Evolutionary conservation across 139 green algal species (phyloP).

Genomic region (Tetradesmus obliquus): DNA sequence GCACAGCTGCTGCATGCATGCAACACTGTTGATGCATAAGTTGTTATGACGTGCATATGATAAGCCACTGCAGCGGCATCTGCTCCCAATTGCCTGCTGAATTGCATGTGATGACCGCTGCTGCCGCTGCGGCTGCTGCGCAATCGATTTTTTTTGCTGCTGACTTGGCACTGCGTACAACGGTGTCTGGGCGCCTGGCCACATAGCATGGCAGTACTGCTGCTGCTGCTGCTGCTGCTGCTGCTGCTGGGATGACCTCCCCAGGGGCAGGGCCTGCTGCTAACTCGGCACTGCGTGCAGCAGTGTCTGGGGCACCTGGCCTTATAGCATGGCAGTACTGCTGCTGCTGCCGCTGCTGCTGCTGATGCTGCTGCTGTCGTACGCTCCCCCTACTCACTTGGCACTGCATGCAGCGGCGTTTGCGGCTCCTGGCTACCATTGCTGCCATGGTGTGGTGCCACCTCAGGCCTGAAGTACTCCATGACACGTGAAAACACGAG

Average conservation of each 20-base stretch:
- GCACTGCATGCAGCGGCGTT: neutral
- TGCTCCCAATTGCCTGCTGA: too few relatives aligned
- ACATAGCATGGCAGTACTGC: neutral
- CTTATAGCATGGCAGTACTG: neutral
- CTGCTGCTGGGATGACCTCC: too few relatives aligned
- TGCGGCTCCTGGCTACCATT: neutral
- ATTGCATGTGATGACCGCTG: too few relatives aligned
- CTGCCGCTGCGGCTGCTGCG: too few relatives aligned
- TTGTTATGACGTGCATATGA: too few relatives aligned
- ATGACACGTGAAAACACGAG: slow-evolving; percentile 45
- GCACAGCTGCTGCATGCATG: neutral
- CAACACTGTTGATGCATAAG: too few relatives aligned
- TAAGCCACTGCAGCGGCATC: too few relatives aligned
- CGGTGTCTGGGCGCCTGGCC: neutral
- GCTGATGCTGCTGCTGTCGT: neutral
- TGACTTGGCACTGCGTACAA: slow-evolving; percentile 35
- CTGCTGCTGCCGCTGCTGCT: neutral
- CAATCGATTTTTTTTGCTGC: too few relatives aligned
- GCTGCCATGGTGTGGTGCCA: neutral
- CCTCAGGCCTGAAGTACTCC: slow-evolving; percentile 18
- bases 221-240: slow-evolving; percentile 4
- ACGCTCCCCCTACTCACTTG: neutral
- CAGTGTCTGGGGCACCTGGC: neutral
- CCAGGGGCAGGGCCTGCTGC: too few relatives aligned
- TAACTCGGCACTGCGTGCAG: slow-evolving; percentile 37